Percentiles rank a stretch among this genome's conserved stretches.
phyloP scores from a whole-genome alignment of 257 asterid genomes.

The Solanum chiquidenum region DNA sequence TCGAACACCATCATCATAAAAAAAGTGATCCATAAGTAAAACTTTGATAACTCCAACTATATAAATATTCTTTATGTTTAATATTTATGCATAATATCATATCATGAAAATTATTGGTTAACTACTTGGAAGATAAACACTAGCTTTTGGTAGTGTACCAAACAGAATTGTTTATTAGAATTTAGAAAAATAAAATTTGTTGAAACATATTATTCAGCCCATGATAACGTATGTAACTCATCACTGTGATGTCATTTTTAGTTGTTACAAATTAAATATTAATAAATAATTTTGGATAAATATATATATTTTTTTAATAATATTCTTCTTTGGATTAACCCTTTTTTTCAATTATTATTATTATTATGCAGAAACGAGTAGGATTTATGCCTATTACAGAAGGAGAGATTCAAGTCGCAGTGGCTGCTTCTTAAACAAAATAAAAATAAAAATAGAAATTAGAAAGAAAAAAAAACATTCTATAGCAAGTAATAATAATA shows the following conservation, averaged over 20 bases:
- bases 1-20: neutral
- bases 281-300: neutral
- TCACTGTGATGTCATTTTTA: neutral
- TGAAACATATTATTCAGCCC: neutral
- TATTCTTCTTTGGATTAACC: neutral
- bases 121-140: neutral
- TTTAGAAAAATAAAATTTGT: neutral
- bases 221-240: neutral
- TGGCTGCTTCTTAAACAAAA: neutral
- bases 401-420: slow-evolving; percentile 61
- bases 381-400: slow-evolving; percentile 65
- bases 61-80: neutral
- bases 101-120: neutral
- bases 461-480: neutral
- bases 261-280: neutral
- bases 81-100: neutral
- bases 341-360: neutral
- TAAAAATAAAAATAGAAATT: neutral
- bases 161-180: neutral
- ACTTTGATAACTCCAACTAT: neutral
- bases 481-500: neutral
- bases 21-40: neutral
- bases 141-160: neutral
- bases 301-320: neutral
- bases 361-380: slow-evolving; percentile 62